Base-by-base conservation (phyloP, 768 basidiomycete species). In the Tubosaeta sp. region DNA sequence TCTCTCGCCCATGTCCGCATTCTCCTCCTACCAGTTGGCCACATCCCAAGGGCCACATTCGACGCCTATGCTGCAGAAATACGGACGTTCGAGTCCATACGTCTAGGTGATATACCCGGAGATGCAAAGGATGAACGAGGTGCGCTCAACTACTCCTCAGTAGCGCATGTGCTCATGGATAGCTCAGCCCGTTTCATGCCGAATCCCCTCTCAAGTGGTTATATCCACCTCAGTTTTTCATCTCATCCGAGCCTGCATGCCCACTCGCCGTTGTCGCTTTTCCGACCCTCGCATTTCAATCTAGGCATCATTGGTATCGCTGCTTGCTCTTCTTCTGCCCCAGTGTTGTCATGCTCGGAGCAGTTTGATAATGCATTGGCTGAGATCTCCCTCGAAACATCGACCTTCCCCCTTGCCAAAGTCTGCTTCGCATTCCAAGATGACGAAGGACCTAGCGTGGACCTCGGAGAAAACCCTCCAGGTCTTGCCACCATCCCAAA, bases 241-340 rank as follows among this genome's bases (percentile, higher is more conserved):
- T 81, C 83, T 2, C 89, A 88, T 67, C 90, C 86, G 4, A 84
- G 80, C 4, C 82, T 85, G n/a, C 76, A 73, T 51, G 79, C 85
- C 27, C 84, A 92, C 59, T 62, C 75, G 11, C 73, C 86, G 7
- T 71, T 97, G 42, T 79, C 86, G 39, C 77, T 95, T 42, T 74
- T 97, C 57, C 82, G 84, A 38, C 82, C 82, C 45, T 94, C 88
- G 2, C 83, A 86, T 56, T 92, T 93, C 54, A 85, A 93, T 3
- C 72, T 97, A 16, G 92, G 88, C 19, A 84, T 95, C 48, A 84
- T 99, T 61, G 97, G 95, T 10, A 77, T 99, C 31, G 84, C 92
- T 25, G 79, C 84, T 29, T 86, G 81, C 60, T 79, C 82, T 11
- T 75, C 78, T 54, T 72, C 74, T 27, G 78, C 83, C 51, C 70